phyloP scores from a whole-genome alignment of 805 yeast genomes.

The Komagataella mondaviorum region DNA sequence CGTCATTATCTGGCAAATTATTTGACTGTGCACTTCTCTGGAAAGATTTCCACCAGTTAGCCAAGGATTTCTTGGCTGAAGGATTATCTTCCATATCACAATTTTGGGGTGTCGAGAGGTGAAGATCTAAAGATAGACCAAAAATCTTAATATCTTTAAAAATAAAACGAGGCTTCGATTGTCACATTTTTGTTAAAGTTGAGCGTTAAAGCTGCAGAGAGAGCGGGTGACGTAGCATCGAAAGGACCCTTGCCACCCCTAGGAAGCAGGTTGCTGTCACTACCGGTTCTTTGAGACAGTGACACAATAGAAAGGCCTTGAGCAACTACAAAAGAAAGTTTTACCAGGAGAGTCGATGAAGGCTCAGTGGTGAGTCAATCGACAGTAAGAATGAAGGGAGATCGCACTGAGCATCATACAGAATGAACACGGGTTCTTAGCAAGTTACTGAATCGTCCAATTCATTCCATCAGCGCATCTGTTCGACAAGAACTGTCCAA shows the following conservation, averaged over 20 bases:
- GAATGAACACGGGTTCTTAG: too few relatives aligned
- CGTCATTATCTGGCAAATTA: slow-evolving; percentile 7
- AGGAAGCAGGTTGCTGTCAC: too few relatives aligned
- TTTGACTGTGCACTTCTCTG: slow-evolving; percentile 5
- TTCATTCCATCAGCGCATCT: too few relatives aligned
- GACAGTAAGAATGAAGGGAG: too few relatives aligned
- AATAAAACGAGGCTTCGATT: not conserved
- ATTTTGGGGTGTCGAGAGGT: slow-evolving; percentile 10
- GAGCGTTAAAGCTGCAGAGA: not conserved
- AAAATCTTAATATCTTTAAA: not conserved
- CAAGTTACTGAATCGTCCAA: too few relatives aligned
- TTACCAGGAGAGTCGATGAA: too few relatives aligned
- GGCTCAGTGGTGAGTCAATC: too few relatives aligned
- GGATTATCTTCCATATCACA: slow-evolving; percentile 4
- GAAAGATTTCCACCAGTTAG: slow-evolving; percentile 17
- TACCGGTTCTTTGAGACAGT: too few relatives aligned
- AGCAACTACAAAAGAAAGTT: too few relatives aligned
- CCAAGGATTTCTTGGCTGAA: slow-evolving; percentile 12
- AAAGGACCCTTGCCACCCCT: not conserved
- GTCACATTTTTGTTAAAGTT: not conserved
- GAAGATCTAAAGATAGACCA: not conserved
- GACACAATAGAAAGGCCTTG: too few relatives aligned
- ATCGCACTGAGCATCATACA: too few relatives aligned
- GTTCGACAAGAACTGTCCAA: too few relatives aligned
- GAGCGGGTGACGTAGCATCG: not conserved